A percentile compares a stretch with the other conserved stretches of the same genome.
Conservation (phyloP, 305 asterid genomes). For the Coffea humblotiana region DNA sequence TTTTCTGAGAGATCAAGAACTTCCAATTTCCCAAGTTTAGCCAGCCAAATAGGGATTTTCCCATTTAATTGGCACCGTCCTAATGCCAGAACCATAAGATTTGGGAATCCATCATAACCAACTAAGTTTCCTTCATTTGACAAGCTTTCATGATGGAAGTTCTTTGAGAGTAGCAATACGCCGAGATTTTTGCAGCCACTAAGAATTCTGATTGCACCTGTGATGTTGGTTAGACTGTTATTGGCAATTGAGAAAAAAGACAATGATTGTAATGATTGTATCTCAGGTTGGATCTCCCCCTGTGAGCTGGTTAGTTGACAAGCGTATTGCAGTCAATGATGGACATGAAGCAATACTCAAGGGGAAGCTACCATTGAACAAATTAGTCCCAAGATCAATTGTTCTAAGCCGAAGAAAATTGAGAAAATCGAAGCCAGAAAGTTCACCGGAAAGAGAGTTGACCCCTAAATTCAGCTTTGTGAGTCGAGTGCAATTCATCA, state of each 20-base stretch:
- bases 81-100: constrained; percentile 60
- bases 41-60: constrained; percentile 64
- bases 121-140: constrained; percentile 42
- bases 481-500: constrained; percentile 65
- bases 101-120: constrained; percentile 43
- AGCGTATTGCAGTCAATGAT: constrained; percentile 66
- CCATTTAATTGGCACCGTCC: constrained; percentile 83
- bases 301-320: constrained; percentile 59
- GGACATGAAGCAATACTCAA: constrained; percentile 62
- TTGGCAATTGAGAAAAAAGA: constrained; percentile 85
- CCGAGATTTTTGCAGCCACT: constrained; percentile 69
- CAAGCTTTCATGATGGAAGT: constrained; percentile 61
- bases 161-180: constrained; percentile 60
- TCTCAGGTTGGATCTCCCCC: constrained; percentile 65
- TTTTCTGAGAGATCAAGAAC: constrained; percentile 74
- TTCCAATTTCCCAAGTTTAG: constrained; percentile 47
- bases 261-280: constrained; percentile 54
- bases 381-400: constrained; percentile 79
- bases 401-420: constrained; percentile 44
- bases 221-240: constrained; percentile 66
- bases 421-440: constrained; percentile 77
- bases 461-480: constrained; percentile 64
- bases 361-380: constrained; percentile 68
- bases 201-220: constrained; percentile 59
- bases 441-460: constrained; percentile 67